Base-by-base conservation (phyloP, 805 yeast species). In the Priceomyces haplophilus region DNA sequence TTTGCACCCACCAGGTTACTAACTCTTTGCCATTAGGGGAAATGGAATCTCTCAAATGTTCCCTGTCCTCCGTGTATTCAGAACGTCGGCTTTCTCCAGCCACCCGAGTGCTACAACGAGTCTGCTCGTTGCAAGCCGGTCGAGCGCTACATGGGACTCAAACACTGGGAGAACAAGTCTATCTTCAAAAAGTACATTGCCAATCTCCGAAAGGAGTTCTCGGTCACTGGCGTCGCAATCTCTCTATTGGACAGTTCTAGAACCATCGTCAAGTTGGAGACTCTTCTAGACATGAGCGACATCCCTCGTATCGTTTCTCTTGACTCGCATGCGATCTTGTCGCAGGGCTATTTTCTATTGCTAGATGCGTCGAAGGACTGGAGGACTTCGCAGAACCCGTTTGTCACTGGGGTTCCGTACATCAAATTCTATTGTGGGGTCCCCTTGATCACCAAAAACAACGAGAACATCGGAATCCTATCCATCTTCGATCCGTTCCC, bases 271-370 rank as follows among this genome's bases (percentile, higher is more conserved):
- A 79, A 79, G 51, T 69, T 64, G 51, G 77, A 77, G 43, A 63
- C 71, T 7, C 67, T 75, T 5, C 62, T 81, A 27, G 73, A 72
- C 4, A 61, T 75, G 42, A 66, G 60, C n/a, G 78, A 71, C 43
- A 71, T 80, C 38, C 80, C 80, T 10, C 66, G 88, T 40, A 61
- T 59, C 16, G 62, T 80, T 2, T 80, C 88, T 6, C 59, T 85
- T 36, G 93, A 85, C 56, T 80, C 80, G 7, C 91, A 85, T 61
- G 70, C 88, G 0, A 70, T 85, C 1, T 61, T 85, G 27, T 82
- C 89, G 0, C 58, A 67, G 5, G 80, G 71, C 2, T 70, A 73
- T 46, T 76, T 85, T 41, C 64, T 79, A 3, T 50, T 85, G 6
- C 55, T 71, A 4, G 86, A 85, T 56, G 81, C 89, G 2, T 58